Percentiles rank a stretch among this genome's conserved stretches.
These are phyloP conservation scores for Nitzschia sp. DNA, from an alignment of 108 stramenopile genomes.

Conservation along the genomic window DNA sequence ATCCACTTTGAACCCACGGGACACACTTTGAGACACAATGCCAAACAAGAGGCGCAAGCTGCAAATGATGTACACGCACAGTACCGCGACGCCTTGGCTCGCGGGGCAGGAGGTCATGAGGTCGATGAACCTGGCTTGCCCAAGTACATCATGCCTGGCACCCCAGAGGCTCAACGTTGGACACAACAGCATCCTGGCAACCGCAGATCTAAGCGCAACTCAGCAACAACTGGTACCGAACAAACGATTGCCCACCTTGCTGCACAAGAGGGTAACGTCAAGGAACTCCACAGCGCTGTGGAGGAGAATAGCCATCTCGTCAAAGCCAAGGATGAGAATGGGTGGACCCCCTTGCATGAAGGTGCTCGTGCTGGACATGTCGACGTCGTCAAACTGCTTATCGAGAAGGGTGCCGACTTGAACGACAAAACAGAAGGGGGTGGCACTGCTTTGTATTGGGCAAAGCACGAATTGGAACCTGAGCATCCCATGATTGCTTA, in stretches of 20 bases:
- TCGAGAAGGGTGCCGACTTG: slow-evolving; percentile 71
- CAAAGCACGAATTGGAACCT: slow-evolving; percentile 49
- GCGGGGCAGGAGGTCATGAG: slow-evolving; percentile 67
- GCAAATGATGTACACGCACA: slow-evolving; percentile 60
- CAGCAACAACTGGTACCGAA: slow-evolving; percentile 53
- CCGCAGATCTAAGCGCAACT: slow-evolving; percentile 21
- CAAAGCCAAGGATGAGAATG: slow-evolving; percentile 75
- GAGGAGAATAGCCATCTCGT: slow-evolving; percentile 54
- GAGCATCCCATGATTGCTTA: slow-evolving; percentile 68
- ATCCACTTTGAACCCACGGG: slow-evolving; percentile 54
- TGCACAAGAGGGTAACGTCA: slow-evolving; percentile 67
- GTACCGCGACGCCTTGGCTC: slow-evolving; percentile 42
- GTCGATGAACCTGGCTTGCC: slow-evolving; percentile 58
- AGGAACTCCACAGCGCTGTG: slow-evolving; percentile 42
- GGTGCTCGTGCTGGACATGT: slow-evolving; percentile 72
- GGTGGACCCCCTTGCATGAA: slow-evolving; percentile 79
- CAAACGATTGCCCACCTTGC: slow-evolving; percentile 60
- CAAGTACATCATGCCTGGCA: slow-evolving; percentile 61
- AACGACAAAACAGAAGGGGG: slow-evolving; percentile 64
- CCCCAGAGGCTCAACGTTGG: slow-evolving; percentile 72
- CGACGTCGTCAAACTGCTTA: slow-evolving; percentile 66
- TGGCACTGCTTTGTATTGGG: slow-evolving; percentile 69
- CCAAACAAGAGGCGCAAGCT: slow-evolving; percentile 38
- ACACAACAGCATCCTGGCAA: slow-evolving; percentile 43
- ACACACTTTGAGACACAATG: slow-evolving; percentile 75